Conservation (phyloP, 2,329 filamentous ascomycete genomes). For the Colletotrichum paranaense region DNA sequence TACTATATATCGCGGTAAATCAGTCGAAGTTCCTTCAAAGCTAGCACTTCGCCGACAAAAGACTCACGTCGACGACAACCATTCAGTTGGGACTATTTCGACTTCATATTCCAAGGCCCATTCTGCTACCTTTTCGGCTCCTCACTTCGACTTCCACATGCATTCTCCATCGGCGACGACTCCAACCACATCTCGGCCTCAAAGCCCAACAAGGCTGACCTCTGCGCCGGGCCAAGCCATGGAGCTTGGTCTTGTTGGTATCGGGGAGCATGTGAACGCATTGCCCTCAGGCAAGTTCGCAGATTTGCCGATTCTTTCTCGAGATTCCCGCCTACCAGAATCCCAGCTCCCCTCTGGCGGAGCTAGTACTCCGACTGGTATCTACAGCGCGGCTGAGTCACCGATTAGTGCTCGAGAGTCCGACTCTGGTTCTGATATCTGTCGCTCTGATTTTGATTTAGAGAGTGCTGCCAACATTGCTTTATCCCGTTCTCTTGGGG, state of each 20-base stretch:
- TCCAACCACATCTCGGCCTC: background rate
- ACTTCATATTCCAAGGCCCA: background rate
- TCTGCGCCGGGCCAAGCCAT: background rate
- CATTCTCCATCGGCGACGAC: background rate
- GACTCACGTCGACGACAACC: background rate
- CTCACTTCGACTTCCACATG: background rate
- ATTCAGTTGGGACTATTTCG: slow-evolving; percentile 4
- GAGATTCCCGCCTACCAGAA: background rate
- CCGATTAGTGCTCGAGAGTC: background rate
- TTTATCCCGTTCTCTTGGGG: slow-evolving; percentile 1
- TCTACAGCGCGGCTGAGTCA: too few species aligned
- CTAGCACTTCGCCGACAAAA: background rate
- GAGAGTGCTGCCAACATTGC: slow-evolving; percentile 5
- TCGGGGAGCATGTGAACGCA: background rate
- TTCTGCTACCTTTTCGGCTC: slow-evolving; percentile 1
- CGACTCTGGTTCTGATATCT: background rate
- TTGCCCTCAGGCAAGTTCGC: background rate
- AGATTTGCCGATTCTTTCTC: background rate
- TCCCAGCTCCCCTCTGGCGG: background rate
- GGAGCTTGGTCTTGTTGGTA: background rate
- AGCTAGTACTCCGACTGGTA: background rate
- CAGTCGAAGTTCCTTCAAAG: background rate
- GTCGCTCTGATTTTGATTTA: background rate
- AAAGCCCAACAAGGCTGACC: background rate
- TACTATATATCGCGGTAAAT: background rate